Percentiles rank a stretch among this genome's conserved stretches.
Evolutionary conservation across 192 early-diverging fungal genomes (phyloP).

Genomic region (Helicostylum pulchrum): DNA sequence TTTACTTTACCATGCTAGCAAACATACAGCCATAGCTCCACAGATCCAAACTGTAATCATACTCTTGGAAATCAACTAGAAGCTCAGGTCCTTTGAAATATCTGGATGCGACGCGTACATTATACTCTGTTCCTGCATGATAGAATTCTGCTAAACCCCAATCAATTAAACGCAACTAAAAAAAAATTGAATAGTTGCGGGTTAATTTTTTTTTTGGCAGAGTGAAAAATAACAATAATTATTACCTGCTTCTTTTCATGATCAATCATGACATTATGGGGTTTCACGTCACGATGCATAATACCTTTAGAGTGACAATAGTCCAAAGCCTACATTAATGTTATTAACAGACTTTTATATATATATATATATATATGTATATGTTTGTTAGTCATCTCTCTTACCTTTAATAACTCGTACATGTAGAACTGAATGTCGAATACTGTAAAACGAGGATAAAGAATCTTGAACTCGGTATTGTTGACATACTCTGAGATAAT

Average conservation of each 20-base stretch:
- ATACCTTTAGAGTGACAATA: slow-evolving; percentile 98
- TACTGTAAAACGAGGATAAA: slow-evolving; percentile 93
- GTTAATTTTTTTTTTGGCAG: not conserved
- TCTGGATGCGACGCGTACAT: slow-evolving; percentile 96
- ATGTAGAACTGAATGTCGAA: slow-evolving; percentile 97
- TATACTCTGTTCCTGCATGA: slow-evolving; percentile 95
- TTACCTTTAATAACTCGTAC: slow-evolving; percentile 88
- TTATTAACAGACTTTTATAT: not conserved
- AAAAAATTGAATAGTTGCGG: not conserved
- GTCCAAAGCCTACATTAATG: slow-evolving; percentile 74
- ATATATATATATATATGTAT: too few species aligned
- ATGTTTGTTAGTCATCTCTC: not conserved
- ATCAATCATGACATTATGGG: slow-evolving; percentile 99
- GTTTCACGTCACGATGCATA: slow-evolving; percentile 99
- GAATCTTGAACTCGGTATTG: slow-evolving; percentile 95
- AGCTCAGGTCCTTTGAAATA: slow-evolving; percentile 99
- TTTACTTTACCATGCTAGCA: slow-evolving; percentile 85
- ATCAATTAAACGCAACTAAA: slow-evolving; percentile 90
- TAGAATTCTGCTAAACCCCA: slow-evolving; percentile 99
- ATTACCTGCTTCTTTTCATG: slow-evolving; percentile 82
- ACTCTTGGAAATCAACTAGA: slow-evolving; percentile 96
- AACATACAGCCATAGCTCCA: slow-evolving; percentile 99
- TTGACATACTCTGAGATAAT: slow-evolving; percentile 97
- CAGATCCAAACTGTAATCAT: slow-evolving; percentile 99
- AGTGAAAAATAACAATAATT: not conserved